Evolutionary conservation across 805 yeast genomes (phyloP), one percentile per base, ranked within the genome.

Genomic region (Lachancea kluyveri): DNA sequence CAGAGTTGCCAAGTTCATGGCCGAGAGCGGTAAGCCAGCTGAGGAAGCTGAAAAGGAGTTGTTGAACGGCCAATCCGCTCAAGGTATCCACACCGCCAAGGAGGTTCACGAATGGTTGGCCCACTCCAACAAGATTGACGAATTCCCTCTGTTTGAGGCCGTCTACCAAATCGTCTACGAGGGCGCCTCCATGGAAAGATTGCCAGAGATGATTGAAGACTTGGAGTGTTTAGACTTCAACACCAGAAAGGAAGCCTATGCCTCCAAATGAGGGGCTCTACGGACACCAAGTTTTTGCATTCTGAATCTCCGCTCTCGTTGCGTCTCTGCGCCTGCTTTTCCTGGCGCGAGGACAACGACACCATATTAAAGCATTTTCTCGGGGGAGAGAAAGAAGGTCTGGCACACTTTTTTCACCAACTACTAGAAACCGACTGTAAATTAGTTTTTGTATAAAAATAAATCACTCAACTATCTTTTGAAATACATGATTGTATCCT

Each of bases 61-160:
- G 48, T 69, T 92, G 48, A 87, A 92, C 57, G 98, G 98, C 31
- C 96, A 88, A 69, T 79, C 92, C 28, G 94, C 96, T 37, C 98
- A 92, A 68, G 98, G 98, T 61, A 72, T 88, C 37, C 73, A 82
- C 52, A 92, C 98, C 24, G 72, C 88, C 35, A 76, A 74, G 56
- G 98, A 92, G 68, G 96, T 92, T 26, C 83, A 86, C 60, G 94
- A 83, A 50, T 76, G 87, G 58, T 71, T 85, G 54, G 66, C 59
- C 23, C 68, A 48, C 28, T 45, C 56, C 40, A 48, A 67, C 42
- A 68, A 67, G 51, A 62, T 57, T 13, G 52, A 52, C 8, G 92
- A 87, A 43, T 90, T 81, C 74, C 97, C 97, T 41, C 52, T 67
- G 33, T 64, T 67, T 30, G 69, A 65, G 50, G 67, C 71, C 21